Base-by-base conservation (phyloP, 768 basidiomycete genomes). In the Boletus tomentosulus region DNA sequence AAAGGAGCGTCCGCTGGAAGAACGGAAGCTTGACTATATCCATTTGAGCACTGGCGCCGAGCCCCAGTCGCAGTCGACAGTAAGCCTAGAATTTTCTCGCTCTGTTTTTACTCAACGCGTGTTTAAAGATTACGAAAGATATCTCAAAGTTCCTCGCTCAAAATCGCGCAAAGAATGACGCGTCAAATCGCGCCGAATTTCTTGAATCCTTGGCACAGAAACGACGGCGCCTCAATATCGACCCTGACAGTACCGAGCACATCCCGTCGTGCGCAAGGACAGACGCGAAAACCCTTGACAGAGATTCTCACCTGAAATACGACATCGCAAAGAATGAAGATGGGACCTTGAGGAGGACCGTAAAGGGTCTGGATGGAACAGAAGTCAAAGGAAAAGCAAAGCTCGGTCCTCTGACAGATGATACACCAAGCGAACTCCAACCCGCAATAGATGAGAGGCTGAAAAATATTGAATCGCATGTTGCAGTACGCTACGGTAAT, bases 321-420 rank as follows among this genome's bases (percentile, higher is more conserved):
- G 90, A 92, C 65, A 87, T 92, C 57, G 86, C 85, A n/a, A 89
- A 84, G 69, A 90, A 92, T 57, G 85, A 83, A 50, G 87, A 87
- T 35, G 89, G 89, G 0, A 88, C 89, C 1, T 72, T 92, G 41
- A 76, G 80, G 30, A 76, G 82, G 60, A 89, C 84, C 0, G 62
- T 83, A 57, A 77, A 78, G 60, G 67, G 62, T 24, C 48, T 48
- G 0, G 57, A 47, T 37, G 54, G 48, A 30, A 62, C 56, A 34
- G 60, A 48, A 50, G 28, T 44, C 15, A 54, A 52, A 30, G 34
- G 31, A 22, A 61, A 54, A 37, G 51, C 56, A 27, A 60, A 48
- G 16, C 43, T 61, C 8, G 42, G n/a, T 4, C 48, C 58, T 27
- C 58, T 65, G 27, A 59, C 60, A 4, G 63, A 66, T n/a, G 67